Evolutionary conservation across 306 rosid species (phyloP).

Genomic region (Cyclanthera cordifolia): DNA sequence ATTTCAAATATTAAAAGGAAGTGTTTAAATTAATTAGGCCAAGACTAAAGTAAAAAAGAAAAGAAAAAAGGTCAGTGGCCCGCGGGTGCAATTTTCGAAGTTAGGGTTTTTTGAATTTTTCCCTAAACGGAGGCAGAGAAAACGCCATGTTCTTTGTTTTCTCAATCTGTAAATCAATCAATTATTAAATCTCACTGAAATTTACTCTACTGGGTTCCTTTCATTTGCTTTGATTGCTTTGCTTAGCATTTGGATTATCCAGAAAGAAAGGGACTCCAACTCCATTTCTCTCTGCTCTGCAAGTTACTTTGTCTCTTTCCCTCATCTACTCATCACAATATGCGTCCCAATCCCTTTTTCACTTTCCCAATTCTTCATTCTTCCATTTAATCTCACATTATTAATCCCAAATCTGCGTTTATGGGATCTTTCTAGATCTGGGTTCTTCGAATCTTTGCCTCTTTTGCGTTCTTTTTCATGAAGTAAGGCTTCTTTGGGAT

Average conservation of each 20-base stretch:
- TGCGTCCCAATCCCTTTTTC: background rate
- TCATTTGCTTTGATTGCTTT: background rate
- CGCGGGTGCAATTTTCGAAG: slow-evolving; percentile 9
- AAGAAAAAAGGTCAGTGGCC: background rate
- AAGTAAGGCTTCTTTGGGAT: slow-evolving; percentile 22
- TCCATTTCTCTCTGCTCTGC: slow-evolving; percentile 23
- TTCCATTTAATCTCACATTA: background rate
- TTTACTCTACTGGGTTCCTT: background rate
- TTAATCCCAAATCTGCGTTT: background rate
- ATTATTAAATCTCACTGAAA: background rate
- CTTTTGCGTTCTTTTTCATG: background rate
- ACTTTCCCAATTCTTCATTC: slow-evolving; percentile 8
- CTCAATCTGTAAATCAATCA: background rate
- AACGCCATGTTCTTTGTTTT: slow-evolving; percentile 8
- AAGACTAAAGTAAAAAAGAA: background rate
- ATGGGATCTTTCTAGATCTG: slow-evolving; percentile 4
- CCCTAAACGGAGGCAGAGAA: slow-evolving; percentile 14
- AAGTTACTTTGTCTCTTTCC: slow-evolving; percentile 19
- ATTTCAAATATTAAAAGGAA: too few relatives aligned
- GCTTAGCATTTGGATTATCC: slow-evolving; percentile 9
- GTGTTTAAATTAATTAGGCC: background rate
- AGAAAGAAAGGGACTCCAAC: slow-evolving; percentile 3
- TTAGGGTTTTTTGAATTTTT: slow-evolving; percentile 4
- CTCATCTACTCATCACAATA: slow-evolving; percentile 6
- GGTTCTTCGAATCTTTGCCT: background rate